Conservation (phyloP, 192 early-diverging fungal species). For the Coemansia sp. region DNA sequence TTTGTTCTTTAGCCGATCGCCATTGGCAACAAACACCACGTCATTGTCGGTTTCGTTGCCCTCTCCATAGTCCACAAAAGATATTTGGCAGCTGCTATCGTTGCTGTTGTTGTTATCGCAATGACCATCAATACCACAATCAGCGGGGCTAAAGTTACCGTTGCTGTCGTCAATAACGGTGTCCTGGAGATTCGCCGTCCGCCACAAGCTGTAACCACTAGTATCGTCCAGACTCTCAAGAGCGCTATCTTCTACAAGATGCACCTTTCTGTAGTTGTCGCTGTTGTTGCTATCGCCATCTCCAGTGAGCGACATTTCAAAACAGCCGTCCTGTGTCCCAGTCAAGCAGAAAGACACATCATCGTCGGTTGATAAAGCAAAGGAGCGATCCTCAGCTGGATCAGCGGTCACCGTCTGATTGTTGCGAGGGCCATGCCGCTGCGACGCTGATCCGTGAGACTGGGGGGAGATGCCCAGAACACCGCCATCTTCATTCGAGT, state of each 20-base stretch:
- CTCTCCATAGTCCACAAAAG: neutral
- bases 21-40: neutral
- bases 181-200: slow-evolving; percentile 3
- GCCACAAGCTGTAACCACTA: slow-evolving; percentile 2
- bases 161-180: neutral
- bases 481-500: neutral
- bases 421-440: neutral
- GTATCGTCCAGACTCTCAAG: slow-evolving; percentile 6
- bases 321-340: neutral
- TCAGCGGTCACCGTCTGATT: neutral
- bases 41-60: slow-evolving; percentile 3
- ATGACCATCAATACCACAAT: neutral
- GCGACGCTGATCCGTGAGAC: neutral
- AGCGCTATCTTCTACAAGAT: neutral
- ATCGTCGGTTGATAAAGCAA: neutral
- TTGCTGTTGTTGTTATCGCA: neutral
- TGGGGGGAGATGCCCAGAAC: neutral
- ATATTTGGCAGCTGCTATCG: slow-evolving; percentile 3
- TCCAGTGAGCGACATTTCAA: neutral
- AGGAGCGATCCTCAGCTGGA: neutral
- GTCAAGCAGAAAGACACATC: neutral
- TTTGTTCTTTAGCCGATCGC: neutral
- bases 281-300: neutral
- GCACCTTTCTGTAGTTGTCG: neutral
- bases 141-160: neutral